phyloP scores from a whole-genome alignment of 73 alveolate species.

The Urostyla sp. region DNA sequence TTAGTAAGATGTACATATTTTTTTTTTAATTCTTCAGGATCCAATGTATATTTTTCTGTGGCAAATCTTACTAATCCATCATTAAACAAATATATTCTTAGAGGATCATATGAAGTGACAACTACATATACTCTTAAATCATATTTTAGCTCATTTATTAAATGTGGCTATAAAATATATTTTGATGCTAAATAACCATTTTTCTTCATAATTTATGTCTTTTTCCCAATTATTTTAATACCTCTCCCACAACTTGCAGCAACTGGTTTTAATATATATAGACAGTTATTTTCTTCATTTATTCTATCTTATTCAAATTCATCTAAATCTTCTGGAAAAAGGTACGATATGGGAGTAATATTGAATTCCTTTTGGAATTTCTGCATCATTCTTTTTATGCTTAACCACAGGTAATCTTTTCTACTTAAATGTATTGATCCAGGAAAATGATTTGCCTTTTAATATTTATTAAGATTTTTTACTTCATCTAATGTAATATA shows the following conservation, averaged over 20 bases:
- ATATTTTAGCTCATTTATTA: slow-evolving; percentile 79
- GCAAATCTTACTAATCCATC: slow-evolving; percentile 91
- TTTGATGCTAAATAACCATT: slow-evolving; percentile 70
- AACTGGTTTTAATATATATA: slow-evolving; percentile 61
- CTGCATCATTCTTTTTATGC: slow-evolving; percentile 71
- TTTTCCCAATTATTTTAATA: slow-evolving; percentile 44
- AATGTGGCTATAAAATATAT: slow-evolving; percentile 83
- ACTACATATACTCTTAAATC: slow-evolving; percentile 87
- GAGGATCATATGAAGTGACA: slow-evolving; percentile 85
- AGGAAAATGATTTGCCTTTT: slow-evolving; percentile 93
- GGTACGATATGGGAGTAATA: slow-evolving; percentile 33
- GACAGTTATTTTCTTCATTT: slow-evolving; percentile 1
- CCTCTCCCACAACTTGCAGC: slow-evolving; percentile 65
- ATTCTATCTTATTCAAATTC: slow-evolving; percentile 1
- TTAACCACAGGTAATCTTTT: slow-evolving; percentile 91
- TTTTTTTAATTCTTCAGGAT: no score
- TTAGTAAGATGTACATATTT: no score
- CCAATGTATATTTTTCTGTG: slow-evolving; percentile 82
- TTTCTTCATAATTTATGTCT: slow-evolving; percentile 37
- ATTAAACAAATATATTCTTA: slow-evolving; percentile 79
- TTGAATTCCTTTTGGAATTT: slow-evolving; percentile 54
- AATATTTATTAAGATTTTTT: slow-evolving; percentile 43
- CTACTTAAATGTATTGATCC: slow-evolving; percentile 90
- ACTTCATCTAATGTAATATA: slow-evolving; percentile 30
- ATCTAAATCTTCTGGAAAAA: slow-evolving; percentile 29